A percentile compares a stretch with the other conserved stretches of the same genome.
Evolutionary conservation across 345 rosid species (phyloP).

Genomic region (Nasturtium officinale): DNA sequence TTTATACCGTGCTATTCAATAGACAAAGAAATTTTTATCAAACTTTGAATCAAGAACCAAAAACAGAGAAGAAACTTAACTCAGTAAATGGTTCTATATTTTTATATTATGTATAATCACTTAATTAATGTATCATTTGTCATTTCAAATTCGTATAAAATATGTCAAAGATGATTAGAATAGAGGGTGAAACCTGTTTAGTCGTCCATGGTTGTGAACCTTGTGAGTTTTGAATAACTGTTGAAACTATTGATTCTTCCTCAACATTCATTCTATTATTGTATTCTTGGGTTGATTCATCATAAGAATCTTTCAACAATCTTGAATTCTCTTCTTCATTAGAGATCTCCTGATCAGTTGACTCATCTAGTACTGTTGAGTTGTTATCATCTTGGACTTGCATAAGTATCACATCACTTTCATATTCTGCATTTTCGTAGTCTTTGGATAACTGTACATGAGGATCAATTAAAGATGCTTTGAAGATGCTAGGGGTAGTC

Average conservation of each 20-base stretch:
- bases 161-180: slow-evolving; percentile 8
- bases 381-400: slow-evolving; percentile 17
- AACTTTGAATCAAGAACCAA: slow-evolving; percentile 17
- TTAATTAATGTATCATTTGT: neutral
- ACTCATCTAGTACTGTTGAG: neutral
- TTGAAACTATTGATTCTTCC: slow-evolving; percentile 15
- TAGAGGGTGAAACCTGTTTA: slow-evolving; percentile 29
- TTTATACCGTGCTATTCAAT: neutral
- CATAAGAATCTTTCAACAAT: neutral
- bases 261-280: neutral
- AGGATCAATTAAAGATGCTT: slow-evolving; percentile 10
- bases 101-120: neutral
- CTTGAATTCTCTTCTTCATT: neutral
- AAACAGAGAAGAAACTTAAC: neutral
- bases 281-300: neutral
- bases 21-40: neutral
- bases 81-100: neutral
- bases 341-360: neutral
- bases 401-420: neutral
- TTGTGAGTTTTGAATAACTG: slow-evolving; percentile 8
- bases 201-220: slow-evolving; percentile 25
- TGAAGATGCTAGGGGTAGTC: neutral
- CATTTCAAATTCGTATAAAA: neutral
- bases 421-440: neutral
- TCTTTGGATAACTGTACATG: neutral